Evolutionary conservation across 192 early-diverging fungal genomes (phyloP).

Genomic region (Chytriomyces sp.): DNA sequence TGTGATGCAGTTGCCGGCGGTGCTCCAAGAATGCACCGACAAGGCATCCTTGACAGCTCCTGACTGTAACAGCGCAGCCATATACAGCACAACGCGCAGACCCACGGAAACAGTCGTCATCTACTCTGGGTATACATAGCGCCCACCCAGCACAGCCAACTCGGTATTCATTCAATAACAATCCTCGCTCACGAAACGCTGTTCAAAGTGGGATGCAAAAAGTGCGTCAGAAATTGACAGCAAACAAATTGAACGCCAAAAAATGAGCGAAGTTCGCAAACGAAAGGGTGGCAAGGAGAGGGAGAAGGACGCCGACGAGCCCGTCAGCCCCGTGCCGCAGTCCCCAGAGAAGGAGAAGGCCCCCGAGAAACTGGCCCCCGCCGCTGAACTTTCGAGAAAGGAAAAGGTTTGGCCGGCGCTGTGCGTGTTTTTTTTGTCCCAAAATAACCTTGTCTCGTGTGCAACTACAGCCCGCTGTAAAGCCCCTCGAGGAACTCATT

Average conservation of each 20-base stretch:
- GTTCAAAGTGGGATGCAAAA: too few species aligned
- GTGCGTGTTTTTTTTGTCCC: neutral
- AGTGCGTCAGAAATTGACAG: too few species aligned
- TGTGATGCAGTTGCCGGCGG: too few species aligned
- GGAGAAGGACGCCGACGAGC: neutral
- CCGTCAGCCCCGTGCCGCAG: neutral
- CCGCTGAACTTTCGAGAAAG: neutral
- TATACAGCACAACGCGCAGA: too few species aligned
- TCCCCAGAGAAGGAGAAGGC: neutral
- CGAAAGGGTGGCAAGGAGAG: neutral
- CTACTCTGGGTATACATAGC: too few species aligned
- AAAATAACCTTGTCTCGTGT: neutral
- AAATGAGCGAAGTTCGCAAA: conserved; percentile 16
- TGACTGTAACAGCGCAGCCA: too few species aligned
- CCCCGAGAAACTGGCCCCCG: neutral
- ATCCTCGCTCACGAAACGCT: too few species aligned
- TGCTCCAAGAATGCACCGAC: too few species aligned
- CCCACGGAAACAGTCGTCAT: too few species aligned
- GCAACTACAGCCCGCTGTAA: neutral
- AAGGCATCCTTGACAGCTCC: too few species aligned
- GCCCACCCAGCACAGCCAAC: too few species aligned
- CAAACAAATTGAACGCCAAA: neutral
- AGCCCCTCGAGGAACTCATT: conserved; percentile 1
- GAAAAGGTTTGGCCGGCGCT: neutral
- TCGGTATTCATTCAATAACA: too few species aligned